phyloP scores from a whole-genome alignment of 1,139 yeast species.

The Magnusiomyces starmeri region DNA sequence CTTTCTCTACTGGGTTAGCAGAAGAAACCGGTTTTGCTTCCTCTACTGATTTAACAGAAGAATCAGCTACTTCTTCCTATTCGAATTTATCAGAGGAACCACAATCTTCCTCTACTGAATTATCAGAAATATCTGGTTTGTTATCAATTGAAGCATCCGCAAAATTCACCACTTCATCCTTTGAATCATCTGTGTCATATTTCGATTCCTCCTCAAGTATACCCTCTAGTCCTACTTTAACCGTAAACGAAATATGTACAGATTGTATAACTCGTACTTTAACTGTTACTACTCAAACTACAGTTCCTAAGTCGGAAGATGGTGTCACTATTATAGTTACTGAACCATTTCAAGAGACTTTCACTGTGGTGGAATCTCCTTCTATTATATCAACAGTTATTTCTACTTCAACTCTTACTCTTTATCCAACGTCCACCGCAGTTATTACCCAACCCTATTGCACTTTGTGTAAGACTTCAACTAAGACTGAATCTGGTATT shows the following conservation, averaged over 20 bases:
- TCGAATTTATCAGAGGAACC: too few relatives aligned
- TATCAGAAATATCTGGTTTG: too few relatives aligned
- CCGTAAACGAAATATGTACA: background rate
- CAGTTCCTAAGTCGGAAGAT: background rate
- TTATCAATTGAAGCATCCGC: too few relatives aligned
- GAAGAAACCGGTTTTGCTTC: too few relatives aligned
- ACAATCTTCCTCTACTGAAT: too few relatives aligned
- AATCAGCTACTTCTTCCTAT: too few relatives aligned
- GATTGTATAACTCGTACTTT: background rate
- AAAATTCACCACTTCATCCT: too few relatives aligned
- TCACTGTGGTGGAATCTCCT: background rate
- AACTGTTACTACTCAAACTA: background rate
- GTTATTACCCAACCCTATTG: background rate
- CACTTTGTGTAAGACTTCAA: background rate
- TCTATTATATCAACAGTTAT: background rate
- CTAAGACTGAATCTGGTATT: background rate
- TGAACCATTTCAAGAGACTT: background rate
- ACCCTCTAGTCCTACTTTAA: background rate
- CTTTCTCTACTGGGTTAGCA: too few relatives aligned
- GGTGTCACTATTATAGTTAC: background rate
- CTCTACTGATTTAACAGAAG: too few relatives aligned
- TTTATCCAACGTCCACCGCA: background rate
- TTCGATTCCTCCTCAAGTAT: too few relatives aligned
- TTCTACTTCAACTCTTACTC: background rate
- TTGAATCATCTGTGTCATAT: too few relatives aligned